Percentiles rank a stretch among this genome's conserved stretches.
phyloP scores from a whole-genome alignment of 805 yeast species.

The Pichia cabralensis region DNA sequence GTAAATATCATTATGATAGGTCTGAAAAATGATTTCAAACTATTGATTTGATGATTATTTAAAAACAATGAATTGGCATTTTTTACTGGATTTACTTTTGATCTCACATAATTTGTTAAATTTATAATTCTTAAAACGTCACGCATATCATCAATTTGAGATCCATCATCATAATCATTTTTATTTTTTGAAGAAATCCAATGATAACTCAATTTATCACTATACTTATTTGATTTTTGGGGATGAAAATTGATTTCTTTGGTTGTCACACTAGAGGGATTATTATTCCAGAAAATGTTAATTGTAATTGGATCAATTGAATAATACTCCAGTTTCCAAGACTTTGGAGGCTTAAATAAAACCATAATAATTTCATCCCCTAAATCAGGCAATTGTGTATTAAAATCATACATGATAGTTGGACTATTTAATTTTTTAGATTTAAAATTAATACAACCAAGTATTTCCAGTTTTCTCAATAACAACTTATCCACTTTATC shows the following conservation, averaged over 20 bases:
- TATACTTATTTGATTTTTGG: slow-evolving; percentile 16
- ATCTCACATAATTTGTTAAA: slow-evolving; percentile 20
- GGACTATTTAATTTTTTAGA: slow-evolving; percentile 5
- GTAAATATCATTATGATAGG: slow-evolving; percentile 1
- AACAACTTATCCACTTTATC: slow-evolving; percentile 12
- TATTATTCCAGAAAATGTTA: slow-evolving; percentile 34
- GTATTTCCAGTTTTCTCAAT: slow-evolving; percentile 15
- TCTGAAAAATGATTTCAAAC: background rate
- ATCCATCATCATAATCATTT: background rate
- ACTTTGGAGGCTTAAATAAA: slow-evolving; percentile 62
- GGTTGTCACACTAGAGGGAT: no score
- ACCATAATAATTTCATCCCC: no score
- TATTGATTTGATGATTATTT: background rate
- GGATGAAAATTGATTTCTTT: slow-evolving; percentile 9
- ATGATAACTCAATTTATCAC: slow-evolving; percentile 21
- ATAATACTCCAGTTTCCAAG: slow-evolving; percentile 63
- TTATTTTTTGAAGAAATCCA: slow-evolving; percentile 6
- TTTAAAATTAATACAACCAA: slow-evolving; percentile 21
- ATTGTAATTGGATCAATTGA: slow-evolving; percentile 66
- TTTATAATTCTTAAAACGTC: slow-evolving; percentile 23
- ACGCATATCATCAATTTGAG: slow-evolving; percentile 14
- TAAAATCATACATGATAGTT: no score
- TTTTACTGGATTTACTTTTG: slow-evolving; percentile 10
- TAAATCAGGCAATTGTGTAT: no score
- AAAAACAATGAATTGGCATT: no score